These are phyloP conservation scores for Sisymbrium irio DNA, from an alignment of 345 rosid species.

Conservation along the genomic window DNA sequence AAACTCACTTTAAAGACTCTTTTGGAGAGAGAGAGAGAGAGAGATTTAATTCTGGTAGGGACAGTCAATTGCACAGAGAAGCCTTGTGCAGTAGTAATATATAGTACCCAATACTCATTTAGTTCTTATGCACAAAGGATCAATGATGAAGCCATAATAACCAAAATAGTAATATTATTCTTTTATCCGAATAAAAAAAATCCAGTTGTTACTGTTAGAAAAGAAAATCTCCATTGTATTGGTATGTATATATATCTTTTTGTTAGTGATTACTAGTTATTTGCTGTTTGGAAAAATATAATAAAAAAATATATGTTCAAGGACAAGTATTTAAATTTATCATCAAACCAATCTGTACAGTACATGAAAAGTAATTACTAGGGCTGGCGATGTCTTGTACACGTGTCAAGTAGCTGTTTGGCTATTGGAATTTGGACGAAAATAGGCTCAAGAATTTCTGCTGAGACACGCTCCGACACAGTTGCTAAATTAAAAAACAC, in stretches of 20 bases:
- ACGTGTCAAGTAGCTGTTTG: conserved; percentile 25
- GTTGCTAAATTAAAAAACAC: conserved; percentile 22
- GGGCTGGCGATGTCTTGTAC: conserved; percentile 11
- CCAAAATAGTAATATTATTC: background rate
- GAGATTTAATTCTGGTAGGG: conserved; percentile 38
- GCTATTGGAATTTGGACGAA: conserved; percentile 23
- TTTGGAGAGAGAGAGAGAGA: conserved; percentile 13
- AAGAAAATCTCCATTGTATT: background rate
- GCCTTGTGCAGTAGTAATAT: conserved; percentile 39
- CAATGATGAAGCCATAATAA: conserved; percentile 22
- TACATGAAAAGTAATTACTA: conserved; percentile 5
- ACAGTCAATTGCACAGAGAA: conserved; percentile 43
- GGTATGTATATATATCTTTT: background rate
- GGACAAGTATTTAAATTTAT: background rate
- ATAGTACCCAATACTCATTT: conserved; percentile 35
- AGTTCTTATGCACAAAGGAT: conserved; percentile 47
- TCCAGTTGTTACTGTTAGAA: background rate
- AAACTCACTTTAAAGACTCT: conserved; percentile 15
- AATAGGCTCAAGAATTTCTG: conserved; percentile 35
- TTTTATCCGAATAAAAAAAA: background rate
- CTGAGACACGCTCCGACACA: conserved; percentile 33
- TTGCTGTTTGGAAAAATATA: background rate
- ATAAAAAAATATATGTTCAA: background rate
- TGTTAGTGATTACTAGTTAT: background rate
- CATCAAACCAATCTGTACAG: conserved; percentile 11